Conservation (phyloP, 345 rosid genomes). For the Corchorus capsularis region DNA sequence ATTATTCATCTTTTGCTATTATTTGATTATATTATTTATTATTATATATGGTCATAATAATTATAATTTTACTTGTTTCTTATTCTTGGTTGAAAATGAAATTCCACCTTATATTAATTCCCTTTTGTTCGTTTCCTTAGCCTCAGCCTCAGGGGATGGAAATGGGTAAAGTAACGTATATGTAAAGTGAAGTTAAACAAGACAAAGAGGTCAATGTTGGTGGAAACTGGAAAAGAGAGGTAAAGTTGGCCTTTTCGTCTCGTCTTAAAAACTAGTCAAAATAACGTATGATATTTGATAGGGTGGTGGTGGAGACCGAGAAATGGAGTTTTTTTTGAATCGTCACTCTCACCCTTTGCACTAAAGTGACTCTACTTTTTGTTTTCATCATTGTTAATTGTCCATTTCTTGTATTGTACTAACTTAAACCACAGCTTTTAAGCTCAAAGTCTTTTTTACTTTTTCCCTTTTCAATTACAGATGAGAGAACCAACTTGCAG, state of each 20-base stretch:
- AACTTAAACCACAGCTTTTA: neutral
- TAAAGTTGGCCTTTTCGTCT: neutral
- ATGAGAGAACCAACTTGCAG: neutral
- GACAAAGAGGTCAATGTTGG: neutral
- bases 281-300: neutral
- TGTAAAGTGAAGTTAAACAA: too few relatives aligned
- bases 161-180: too few relatives aligned
- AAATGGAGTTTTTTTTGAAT: slow-evolving; percentile 1
- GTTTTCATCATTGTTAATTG: neutral
- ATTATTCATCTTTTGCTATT: too few relatives aligned
- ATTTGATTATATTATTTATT: too few relatives aligned
- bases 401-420: neutral
- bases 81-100: too few relatives aligned
- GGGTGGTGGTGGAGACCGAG: neutral
- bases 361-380: neutral
- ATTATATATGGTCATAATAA: too few relatives aligned
- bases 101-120: too few relatives aligned
- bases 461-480: too few relatives aligned
- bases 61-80: too few relatives aligned
- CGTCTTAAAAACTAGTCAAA: neutral
- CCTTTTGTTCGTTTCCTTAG: too few relatives aligned
- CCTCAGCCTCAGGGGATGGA: too few relatives aligned
- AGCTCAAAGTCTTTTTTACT: too few relatives aligned
- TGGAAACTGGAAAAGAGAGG: neutral
- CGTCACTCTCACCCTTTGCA: neutral